Evolutionary conservation across 768 basidiomycete genomes (phyloP), one percentile per base, ranked within the genome.

Genomic region (Russula earlei): DNA sequence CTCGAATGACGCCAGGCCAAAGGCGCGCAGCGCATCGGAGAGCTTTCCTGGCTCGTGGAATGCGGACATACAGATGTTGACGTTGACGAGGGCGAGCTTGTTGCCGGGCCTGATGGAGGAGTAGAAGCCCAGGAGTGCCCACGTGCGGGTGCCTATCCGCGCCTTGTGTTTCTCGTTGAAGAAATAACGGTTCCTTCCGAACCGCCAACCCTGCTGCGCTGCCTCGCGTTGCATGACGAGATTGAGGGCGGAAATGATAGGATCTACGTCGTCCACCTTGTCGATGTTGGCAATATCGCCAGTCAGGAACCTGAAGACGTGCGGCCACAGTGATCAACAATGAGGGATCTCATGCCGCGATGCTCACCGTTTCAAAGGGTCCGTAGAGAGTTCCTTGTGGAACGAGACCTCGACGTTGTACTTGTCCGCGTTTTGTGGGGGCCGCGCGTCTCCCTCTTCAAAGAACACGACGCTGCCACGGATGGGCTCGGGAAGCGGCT

Each of bases 121-220:
- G 67, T 74, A 80, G 63, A 76, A 80, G 2, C 79, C 78, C 54
- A 72, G 69, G 64, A 70, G 70, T 0, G 78, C 77, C 40, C 74
- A 74, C 0, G 77, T 62, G 0, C 75, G 75, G 3, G 63, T 63
- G 0, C 71, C 70, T 12, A 79, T 65, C 0, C 59, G 61, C 40
- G 62, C 37, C 17, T 61, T 51, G 1, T 63, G 52, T 0, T 53
- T 53, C 7, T 67, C 55, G 5, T 66, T 66, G 71, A 85, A 85
- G 69, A 87, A 87, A 67, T 80, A 86, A 12, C 81, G 75, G 58
- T 83, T 83, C 49, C 78, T 71, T 1, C 84, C 84, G 11, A 85
- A 80, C 64, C 80, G 76, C n/a, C 81, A 73, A 8, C 81, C 83
- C 1, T 74, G 70, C 31, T 76, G 70, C 62, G 76, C 74, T 14